Base-by-base conservation (phyloP, 2,329 filamentous ascomycete genomes). In the Ascochyta lentis region DNA sequence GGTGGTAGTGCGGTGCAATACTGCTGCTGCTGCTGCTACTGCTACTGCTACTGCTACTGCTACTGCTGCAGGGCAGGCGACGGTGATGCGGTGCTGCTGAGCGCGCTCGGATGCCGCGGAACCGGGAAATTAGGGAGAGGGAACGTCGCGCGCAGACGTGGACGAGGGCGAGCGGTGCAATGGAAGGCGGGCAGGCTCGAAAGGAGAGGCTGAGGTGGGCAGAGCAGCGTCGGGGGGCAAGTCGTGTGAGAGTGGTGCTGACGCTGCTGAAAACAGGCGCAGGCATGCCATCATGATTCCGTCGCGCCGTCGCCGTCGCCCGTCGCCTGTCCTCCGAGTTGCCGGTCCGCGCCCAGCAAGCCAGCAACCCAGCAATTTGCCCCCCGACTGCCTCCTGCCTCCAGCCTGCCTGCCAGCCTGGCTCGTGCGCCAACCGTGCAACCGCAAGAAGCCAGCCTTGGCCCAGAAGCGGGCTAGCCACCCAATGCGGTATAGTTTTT, bases 161-260 rank as follows among this genome's bases (percentile, higher is more conserved):
- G 33, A 50, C 29, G 56, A 23, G 40, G n/a, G 55, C 35, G 23
- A 35, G 41, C 41, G 24, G 34, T 22, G 47, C 42, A 48, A 42
- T 48, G 26, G 48, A 19, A 10, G 27, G 39, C 29, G 50, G 42
- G 27, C 15, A 16, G 46, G 38, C 24, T 41, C 50, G 40, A 64
- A 75, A 73, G 67, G 70, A 73, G 65, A 68, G 70, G 61, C 68
- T 66, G 62, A 50, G 63, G 70, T 73, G 62, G 61, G 68, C 67
- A 66, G 69, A 71, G 67, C 58, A 54, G 49, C 24, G 56, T 47
- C 19, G 22, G 56, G 59, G 49, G 54, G 47, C 44, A 33, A 39
- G 66, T 73, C 60, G 69, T 63, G 69, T 70, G 71, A 73, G 67
- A 61, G 66, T 71, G 69, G 69, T 68, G 67, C 51, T 48, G 50